phyloP scores from a whole-genome alignment of 345 rosid species.

The Bruguiera gymnorhiza region DNA sequence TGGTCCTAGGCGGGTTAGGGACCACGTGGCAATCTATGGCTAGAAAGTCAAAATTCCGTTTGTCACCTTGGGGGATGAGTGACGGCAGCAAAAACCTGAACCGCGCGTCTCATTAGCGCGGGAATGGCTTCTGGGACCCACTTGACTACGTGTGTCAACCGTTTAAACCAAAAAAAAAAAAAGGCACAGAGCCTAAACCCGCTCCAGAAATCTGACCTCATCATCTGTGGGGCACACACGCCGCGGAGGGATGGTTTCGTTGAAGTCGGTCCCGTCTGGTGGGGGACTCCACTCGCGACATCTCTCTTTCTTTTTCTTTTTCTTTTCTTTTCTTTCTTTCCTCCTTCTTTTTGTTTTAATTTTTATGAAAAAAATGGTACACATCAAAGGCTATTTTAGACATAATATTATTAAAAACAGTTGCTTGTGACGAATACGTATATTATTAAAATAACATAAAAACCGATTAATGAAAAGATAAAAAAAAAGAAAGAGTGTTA shows the following conservation, averaged over 20 bases:
- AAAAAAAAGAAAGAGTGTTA: no score
- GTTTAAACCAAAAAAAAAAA: conserved; percentile 17
- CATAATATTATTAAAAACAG: not conserved
- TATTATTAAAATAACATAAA: no score
- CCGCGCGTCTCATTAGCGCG: conserved; percentile 20
- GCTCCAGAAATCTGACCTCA: conserved; percentile 23
- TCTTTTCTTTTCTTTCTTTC: not conserved
- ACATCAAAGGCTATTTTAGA: no score
- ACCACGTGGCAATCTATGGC: no score
- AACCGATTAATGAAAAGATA: no score
- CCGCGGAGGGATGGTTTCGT: not conserved
- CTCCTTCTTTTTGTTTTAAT: not conserved
- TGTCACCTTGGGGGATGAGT: not conserved
- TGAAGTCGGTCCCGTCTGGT: not conserved
- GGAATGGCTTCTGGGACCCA: conserved; percentile 11
- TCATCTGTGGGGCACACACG: not conserved
- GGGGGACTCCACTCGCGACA: conserved; percentile 6
- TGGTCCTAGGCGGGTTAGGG: not conserved
- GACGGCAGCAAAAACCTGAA: conserved; percentile 16
- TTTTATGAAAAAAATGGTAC: no score
- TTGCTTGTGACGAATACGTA: no score
- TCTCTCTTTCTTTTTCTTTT: not conserved
- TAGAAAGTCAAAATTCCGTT: no score
- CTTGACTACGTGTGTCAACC: conserved; percentile 35
- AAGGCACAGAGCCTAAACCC: conserved; percentile 5